Evolutionary conservation across 2,329 filamentous ascomycete species (phyloP).

Genomic region (Basipetospora sp.): DNA sequence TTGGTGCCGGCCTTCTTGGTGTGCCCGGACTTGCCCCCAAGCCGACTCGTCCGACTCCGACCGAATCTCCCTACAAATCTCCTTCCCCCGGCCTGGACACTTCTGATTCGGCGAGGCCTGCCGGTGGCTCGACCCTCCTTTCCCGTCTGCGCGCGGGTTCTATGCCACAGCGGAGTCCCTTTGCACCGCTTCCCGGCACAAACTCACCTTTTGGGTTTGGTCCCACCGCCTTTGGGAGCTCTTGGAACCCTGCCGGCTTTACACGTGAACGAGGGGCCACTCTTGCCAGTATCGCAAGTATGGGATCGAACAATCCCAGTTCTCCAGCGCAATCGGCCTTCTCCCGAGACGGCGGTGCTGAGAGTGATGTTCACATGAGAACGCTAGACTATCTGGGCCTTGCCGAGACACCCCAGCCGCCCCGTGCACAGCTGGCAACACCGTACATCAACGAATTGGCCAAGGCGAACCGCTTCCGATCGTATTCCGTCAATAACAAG

Average conservation of each 20-base stretch:
- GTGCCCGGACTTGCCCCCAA: conserved; percentile 51
- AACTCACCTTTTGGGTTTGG: conserved; percentile 77
- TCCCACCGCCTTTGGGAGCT: conserved; percentile 71
- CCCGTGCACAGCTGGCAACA: conserved; percentile 57
- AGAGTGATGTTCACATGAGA: conserved; percentile 74
- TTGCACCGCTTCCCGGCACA: conserved; percentile 39
- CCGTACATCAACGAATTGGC: conserved; percentile 63
- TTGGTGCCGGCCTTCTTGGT: conserved; percentile 43
- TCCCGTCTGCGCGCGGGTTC: conserved; percentile 83
- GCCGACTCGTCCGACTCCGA: conserved; percentile 70
- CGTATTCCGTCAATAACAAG: conserved; percentile 96
- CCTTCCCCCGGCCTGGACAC: conserved; percentile 40
- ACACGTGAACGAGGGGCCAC: conserved; percentile 75
- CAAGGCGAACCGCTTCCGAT: conserved; percentile 77
- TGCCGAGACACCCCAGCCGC: conserved; percentile 78
- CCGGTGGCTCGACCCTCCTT: conserved; percentile 58
- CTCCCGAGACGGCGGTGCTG: conserved; percentile 68
- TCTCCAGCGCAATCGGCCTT: conserved; percentile 79
- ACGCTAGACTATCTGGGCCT: conserved; percentile 92
- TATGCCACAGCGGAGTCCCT: conserved; percentile 75
- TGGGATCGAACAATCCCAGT: conserved; percentile 76
- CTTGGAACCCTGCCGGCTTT: conserved; percentile 50
- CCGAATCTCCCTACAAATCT: conserved; percentile 74
- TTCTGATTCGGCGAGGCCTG: conserved; percentile 28
- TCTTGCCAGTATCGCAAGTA: conserved; percentile 66